A percentile compares a stretch with the other conserved stretches of the same genome.
Conservation (phyloP, 345 rosid genomes). For the Rubroshorea leprosula region DNA sequence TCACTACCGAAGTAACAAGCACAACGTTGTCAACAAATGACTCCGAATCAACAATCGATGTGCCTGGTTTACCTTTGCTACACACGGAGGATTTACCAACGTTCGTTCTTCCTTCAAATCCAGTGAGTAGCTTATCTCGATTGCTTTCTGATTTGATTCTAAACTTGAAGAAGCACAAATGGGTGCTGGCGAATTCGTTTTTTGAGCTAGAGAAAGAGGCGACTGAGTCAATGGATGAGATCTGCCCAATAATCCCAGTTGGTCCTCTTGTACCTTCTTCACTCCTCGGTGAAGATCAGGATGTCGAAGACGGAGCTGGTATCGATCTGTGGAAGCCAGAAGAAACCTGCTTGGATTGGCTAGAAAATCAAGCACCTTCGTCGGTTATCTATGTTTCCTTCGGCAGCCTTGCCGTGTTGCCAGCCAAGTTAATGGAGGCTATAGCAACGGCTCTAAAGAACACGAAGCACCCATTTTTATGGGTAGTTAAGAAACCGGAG, state of each 20-base stretch:
- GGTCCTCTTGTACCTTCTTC: constrained; percentile 48
- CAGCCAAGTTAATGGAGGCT: constrained; percentile 27
- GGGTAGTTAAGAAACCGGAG: constrained; percentile 39
- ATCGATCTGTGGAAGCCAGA: constrained; percentile 36
- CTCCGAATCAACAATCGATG: constrained; percentile 22
- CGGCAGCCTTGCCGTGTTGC: constrained; percentile 33
- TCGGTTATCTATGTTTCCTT: constrained; percentile 48
- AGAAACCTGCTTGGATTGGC: constrained; percentile 41
- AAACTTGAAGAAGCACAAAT: constrained; percentile 26
- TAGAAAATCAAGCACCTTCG: constrained; percentile 22
- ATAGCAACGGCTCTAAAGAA: constrained; percentile 34
- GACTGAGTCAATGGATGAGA: constrained; percentile 29
- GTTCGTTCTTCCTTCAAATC: constrained; percentile 36
- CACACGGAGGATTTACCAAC: constrained; percentile 39
- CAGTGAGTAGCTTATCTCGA: constrained; percentile 17
- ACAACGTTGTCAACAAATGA: no score
- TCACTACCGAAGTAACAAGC: constrained; percentile 26
- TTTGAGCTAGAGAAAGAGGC: constrained; percentile 39
- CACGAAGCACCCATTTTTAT: constrained; percentile 29
- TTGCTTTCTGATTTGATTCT: constrained; percentile 21
- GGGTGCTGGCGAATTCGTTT: constrained; percentile 47
- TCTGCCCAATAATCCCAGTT: constrained; percentile 32
- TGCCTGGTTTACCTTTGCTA: constrained; percentile 42
- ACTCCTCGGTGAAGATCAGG: constrained; percentile 25
- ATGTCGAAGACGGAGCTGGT: constrained; percentile 16